Percentiles rank a stretch among this genome's conserved stretches.
Conservation (phyloP, 768 basidiomycete species). For the Leccinum longicurvipes region DNA sequence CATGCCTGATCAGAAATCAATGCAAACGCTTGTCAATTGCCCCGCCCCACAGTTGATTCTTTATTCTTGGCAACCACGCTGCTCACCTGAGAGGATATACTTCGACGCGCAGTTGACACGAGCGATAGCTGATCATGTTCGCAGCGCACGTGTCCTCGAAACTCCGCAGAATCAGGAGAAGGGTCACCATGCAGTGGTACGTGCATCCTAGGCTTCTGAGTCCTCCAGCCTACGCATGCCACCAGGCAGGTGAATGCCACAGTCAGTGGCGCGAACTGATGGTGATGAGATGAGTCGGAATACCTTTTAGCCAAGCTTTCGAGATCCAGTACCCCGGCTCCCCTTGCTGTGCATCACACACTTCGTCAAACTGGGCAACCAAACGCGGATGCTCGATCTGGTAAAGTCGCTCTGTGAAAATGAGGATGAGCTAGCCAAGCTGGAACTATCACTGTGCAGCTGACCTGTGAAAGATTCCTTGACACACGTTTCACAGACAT, state of each 20-base stretch:
- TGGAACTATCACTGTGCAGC: conserved; percentile 1
- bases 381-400: conserved; percentile 60
- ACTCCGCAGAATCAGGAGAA: conserved; percentile 59
- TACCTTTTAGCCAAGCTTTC: conserved; percentile 76
- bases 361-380: conserved; percentile 57
- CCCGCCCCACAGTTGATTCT: conserved; percentile 9
- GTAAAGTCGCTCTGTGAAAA: conserved; percentile 60
- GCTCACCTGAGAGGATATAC: conserved; percentile 59
- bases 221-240: conserved; percentile 61
- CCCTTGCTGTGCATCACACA: conserved; percentile 43
- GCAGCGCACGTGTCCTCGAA: conserved; percentile 59
- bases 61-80: conserved; percentile 5
- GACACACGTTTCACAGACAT: conserved; percentile 65
- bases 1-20: conserved; percentile 46
- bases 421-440: background rate
- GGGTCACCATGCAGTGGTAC: conserved; percentile 54
- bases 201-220: conserved; percentile 77
- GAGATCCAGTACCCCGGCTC: conserved; percentile 67
- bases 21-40: conserved; percentile 13
- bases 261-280: conserved; percentile 10
- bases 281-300: conserved; percentile 8
- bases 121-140: conserved; percentile 64
- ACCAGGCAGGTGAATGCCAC: conserved; percentile 3
- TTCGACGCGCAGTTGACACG: conserved; percentile 52
- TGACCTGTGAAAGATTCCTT: conserved; percentile 54